Conservation (phyloP, 2,329 filamentous ascomycete species). For the Alternaria postmessia region DNA sequence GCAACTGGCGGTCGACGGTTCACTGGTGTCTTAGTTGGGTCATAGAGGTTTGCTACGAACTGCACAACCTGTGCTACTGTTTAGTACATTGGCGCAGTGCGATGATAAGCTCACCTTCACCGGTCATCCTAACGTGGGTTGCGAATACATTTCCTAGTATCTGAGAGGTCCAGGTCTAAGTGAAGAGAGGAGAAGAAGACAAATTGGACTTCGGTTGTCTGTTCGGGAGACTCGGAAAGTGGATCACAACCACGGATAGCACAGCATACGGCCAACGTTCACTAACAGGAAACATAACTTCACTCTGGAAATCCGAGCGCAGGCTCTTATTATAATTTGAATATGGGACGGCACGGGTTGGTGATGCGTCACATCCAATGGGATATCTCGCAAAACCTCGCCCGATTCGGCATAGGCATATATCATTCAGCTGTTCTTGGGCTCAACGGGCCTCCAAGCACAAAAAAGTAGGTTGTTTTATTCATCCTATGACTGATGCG, state of each 20-base stretch:
- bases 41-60: not conserved
- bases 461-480: not conserved
- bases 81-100: conserved; percentile 7
- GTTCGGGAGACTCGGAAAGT: not conserved
- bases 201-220: not conserved
- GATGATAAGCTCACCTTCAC: conserved; percentile 7
- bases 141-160: not conserved
- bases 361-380: not conserved
- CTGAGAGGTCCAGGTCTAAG: not conserved
- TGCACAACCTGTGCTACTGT: not conserved
- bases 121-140: not conserved
- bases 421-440: not conserved
- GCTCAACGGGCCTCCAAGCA: not conserved
- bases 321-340: not conserved
- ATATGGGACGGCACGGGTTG: not conserved
- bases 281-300: not conserved
- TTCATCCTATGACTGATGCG: not conserved
- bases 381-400: not conserved
- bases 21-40: not conserved
- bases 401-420: not conserved
- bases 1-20: not conserved
- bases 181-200: no score
- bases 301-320: not conserved
- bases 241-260: not conserved
- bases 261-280: not conserved